phyloP scores from a whole-genome alignment of 192 early-diverging fungal species.

The Entomortierella chlamydospora region DNA sequence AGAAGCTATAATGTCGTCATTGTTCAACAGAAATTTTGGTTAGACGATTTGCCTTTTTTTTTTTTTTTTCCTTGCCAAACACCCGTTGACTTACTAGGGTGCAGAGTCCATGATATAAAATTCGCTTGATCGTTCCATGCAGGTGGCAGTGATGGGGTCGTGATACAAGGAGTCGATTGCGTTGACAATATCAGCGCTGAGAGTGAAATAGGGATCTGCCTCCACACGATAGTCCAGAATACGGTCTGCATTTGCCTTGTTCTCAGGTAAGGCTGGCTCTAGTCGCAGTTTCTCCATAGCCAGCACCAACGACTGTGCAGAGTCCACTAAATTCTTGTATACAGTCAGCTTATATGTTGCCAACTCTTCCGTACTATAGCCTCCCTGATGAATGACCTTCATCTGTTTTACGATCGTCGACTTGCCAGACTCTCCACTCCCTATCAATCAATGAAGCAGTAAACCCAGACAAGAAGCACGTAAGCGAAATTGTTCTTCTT shows the following conservation, averaged over 20 bases:
- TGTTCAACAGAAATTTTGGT: neutral
- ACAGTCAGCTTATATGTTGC: conserved; percentile 81
- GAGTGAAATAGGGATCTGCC: conserved; percentile 62
- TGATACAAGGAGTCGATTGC: conserved; percentile 79
- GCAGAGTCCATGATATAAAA: conserved; percentile 95
- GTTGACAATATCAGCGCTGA: conserved; percentile 75
- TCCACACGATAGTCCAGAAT: conserved; percentile 62
- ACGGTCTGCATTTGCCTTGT: conserved; percentile 54
- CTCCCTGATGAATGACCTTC: conserved; percentile 97
- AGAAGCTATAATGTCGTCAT: conserved; percentile 73
- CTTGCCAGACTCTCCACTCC: conserved; percentile 94
- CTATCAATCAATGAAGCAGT: conserved; percentile 42
- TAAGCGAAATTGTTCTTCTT: neutral
- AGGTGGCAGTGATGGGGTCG: conserved; percentile 73
- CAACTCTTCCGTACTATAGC: conserved; percentile 85
- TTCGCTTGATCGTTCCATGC: conserved; percentile 80
- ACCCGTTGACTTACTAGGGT: conserved; percentile 82
- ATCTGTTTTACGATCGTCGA: conserved; percentile 98
- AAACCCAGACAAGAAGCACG: neutral
- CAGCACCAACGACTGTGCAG: conserved; percentile 78
- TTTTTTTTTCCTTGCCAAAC: too few species aligned
- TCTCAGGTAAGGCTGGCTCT: conserved; percentile 63
- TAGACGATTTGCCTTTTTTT: neutral
- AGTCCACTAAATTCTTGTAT: conserved; percentile 89
- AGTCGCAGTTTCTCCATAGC: conserved; percentile 76